Evolutionary conservation across 257 asterid species (phyloP), one percentile per base, ranked within the genome.

Genomic region (Lycium barbarum): DNA sequence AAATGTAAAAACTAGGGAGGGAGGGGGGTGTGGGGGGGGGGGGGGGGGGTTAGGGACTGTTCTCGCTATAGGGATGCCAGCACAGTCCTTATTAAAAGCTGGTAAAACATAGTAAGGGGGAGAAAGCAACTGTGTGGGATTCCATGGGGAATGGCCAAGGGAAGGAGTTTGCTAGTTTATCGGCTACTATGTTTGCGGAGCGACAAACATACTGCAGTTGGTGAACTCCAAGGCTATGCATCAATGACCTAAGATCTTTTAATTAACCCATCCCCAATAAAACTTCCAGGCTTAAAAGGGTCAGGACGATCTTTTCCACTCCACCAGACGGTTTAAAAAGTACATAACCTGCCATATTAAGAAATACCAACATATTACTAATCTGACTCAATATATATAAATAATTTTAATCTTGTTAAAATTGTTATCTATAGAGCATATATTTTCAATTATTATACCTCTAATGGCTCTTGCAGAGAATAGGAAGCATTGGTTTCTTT

Each of bases 401-500:
- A 15, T 47, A 45, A 38, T 58, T 13, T 45, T 74, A 62, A 62
- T 62, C 14, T n/a, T 61, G n/a, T 61, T 2, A 17, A 61, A n/a
- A 61, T 20, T 2, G 20, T n/a, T 59, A 59, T 3, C 13, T 18
- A 62, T 62, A 62, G 15, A 62, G 68, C 18, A n/a, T 1, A 62
- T 62, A 62, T 62, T 20, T 22, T 62, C 38, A 26, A 26, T 26
- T 22, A 38, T 2, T 33, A 18, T 83, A 84, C 54, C 94, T 94
- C 93, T 13, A 86, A 86, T 54, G 97, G 96, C 65, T 93, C 95
- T 90, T 92, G 92, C 90, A 94, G 89, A 36, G 94, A 85, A 88
- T 91, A 92, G 0, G 92, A 88, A 3, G 96, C 98, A 62, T 87
- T 90, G 1, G 96, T 93, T 87, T 94, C 96, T 79, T 90, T 94